phyloP scores from a whole-genome alignment of 352 stramenopile species.

The Phytophthora fragariae region DNA sequence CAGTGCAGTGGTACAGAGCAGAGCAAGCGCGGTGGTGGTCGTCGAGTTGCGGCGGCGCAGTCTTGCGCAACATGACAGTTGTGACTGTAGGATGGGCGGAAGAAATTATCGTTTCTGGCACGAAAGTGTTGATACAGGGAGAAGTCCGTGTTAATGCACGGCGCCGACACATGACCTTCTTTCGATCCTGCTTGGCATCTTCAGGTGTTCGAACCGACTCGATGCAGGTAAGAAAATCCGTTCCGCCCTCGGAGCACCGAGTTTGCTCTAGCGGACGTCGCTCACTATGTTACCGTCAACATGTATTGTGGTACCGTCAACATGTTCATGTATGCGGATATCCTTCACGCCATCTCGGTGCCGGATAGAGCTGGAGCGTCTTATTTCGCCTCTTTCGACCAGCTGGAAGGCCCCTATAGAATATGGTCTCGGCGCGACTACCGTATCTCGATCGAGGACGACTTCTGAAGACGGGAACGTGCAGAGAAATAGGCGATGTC shows the following conservation, averaged over 20 bases:
- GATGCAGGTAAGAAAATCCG: conserved; percentile 40
- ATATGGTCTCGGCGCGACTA: conserved; percentile 16
- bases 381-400: conserved; percentile 27
- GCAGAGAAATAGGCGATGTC: conserved; percentile 12
- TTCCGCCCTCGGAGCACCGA: neutral
- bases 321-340: too few relatives aligned
- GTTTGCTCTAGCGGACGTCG: neutral
- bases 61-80: conserved; percentile 19
- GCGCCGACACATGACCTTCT: conserved; percentile 4
- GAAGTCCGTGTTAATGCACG: conserved; percentile 11
- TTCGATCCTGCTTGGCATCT: conserved; percentile 18
- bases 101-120: conserved; percentile 31
- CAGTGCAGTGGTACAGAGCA: neutral
- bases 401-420: conserved; percentile 25
- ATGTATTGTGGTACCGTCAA: too few relatives aligned
- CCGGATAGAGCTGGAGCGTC: conserved; percentile 38
- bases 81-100: conserved; percentile 17
- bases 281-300: neutral
- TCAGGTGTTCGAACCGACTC: conserved; percentile 43
- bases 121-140: conserved; percentile 6
- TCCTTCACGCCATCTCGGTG: neutral
- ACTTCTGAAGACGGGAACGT: conserved; percentile 9
- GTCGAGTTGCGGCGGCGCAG: conserved; percentile 24
- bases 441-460: conserved; percentile 1
- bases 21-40: conserved; percentile 7